Conservation (phyloP, 2,329 filamentous ascomycete species). For the Alternaria metachromatica region DNA sequence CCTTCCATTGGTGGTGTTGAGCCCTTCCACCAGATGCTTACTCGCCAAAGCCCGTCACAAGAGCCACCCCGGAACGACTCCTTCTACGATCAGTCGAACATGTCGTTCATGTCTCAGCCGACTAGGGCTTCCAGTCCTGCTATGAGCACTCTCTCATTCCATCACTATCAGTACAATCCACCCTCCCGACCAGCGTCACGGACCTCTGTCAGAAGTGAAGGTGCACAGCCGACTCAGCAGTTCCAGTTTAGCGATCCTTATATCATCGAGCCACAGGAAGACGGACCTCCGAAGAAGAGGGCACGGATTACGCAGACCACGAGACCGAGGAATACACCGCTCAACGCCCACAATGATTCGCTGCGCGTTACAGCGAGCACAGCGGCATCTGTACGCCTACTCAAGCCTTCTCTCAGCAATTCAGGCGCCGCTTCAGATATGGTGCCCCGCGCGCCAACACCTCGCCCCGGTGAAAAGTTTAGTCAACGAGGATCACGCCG, state of each 20-base stretch:
- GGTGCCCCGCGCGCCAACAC: conserved; percentile 77
- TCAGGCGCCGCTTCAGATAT: conserved; percentile 68
- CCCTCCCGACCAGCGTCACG: conserved; percentile 50
- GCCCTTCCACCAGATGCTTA: conserved; percentile 48
- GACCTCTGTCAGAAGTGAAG: conserved; percentile 46
- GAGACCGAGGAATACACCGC: conserved; percentile 72
- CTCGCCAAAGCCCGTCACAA: conserved; percentile 37
- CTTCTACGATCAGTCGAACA: conserved; percentile 33
- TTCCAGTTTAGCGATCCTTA: conserved; percentile 29
- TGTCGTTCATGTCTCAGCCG: conserved; percentile 39
- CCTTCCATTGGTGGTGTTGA: conserved; percentile 40
- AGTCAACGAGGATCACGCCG: conserved; percentile 39
- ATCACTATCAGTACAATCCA: conserved; percentile 38
- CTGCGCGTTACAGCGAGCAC: conserved; percentile 90
- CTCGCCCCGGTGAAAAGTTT: conserved; percentile 63
- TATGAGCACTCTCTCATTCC: conserved; percentile 49
- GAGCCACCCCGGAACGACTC: conserved; percentile 35
- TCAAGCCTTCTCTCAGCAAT: conserved; percentile 71
- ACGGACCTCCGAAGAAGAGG: conserved; percentile 73
- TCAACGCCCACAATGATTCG: conserved; percentile 78
- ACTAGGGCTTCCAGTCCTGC: conserved; percentile 56
- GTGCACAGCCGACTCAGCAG: conserved; percentile 24
- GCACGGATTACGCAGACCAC: conserved; percentile 78
- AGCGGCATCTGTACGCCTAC: conserved; percentile 82
- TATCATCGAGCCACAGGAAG: conserved; percentile 49